Percentiles rank a stretch among this genome's conserved stretches.
phyloP scores from a whole-genome alignment of 805 yeast genomes.

The Metschnikowia amazonensis region DNA sequence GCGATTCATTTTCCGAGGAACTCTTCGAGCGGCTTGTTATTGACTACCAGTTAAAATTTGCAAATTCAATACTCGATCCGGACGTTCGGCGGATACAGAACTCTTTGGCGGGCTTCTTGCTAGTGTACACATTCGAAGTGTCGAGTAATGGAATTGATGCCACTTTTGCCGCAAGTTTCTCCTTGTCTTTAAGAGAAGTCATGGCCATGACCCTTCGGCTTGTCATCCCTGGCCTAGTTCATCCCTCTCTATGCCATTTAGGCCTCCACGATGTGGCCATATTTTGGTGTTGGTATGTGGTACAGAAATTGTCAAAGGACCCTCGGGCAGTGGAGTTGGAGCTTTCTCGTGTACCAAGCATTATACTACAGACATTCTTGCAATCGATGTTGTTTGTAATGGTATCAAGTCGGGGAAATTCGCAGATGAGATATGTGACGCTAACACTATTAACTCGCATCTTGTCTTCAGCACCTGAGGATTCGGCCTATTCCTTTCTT shows the following conservation, averaged over 20 bases:
- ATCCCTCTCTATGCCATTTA: conserved; percentile 18
- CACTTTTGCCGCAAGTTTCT: neutral
- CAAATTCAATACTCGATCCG: conserved; percentile 23
- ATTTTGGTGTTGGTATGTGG: conserved; percentile 39
- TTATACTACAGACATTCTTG: conserved; percentile 28
- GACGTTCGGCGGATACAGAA: conserved; percentile 28
- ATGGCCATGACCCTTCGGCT: conserved; percentile 24
- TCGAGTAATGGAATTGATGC: conserved; percentile 7
- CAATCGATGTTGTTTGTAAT: conserved; percentile 27
- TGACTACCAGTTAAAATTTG: conserved; percentile 38
- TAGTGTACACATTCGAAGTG: conserved; percentile 16
- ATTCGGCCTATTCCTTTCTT: conserved; percentile 54
- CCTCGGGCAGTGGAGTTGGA: conserved; percentile 25
- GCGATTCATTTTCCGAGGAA: conserved; percentile 29
- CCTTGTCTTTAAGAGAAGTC: conserved; percentile 19
- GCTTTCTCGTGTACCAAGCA: conserved; percentile 29
- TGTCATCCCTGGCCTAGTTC: conserved; percentile 35
- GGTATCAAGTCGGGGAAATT: conserved; percentile 8
- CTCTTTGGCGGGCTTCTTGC: conserved; percentile 26
- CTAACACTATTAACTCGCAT: conserved; percentile 64
- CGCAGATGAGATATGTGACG: conserved; percentile 38
- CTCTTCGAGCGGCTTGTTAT: conserved; percentile 39
- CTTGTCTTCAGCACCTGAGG: conserved; percentile 56
- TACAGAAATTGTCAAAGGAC: conserved; percentile 19
- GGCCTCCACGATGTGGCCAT: conserved; percentile 28